These are phyloP conservation scores for Cyanidioschyzon merolae DNA, from an alignment of 23 red algal genomes.

Conservation along the genomic window DNA sequence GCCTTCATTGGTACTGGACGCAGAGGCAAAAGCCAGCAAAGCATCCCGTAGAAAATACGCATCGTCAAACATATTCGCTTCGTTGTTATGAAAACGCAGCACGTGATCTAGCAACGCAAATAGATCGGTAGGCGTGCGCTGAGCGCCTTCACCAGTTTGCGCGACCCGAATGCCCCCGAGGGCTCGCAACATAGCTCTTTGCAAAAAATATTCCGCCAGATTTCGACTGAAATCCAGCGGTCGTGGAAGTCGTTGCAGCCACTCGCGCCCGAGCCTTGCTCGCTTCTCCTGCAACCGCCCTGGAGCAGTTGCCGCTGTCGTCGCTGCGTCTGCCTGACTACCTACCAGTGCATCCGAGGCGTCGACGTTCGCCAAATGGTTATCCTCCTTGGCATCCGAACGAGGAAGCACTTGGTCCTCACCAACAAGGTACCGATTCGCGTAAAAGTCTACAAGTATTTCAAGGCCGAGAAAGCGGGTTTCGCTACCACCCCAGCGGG, in stretches of 20 bases:
- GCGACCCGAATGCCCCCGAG: neutral
- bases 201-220: slow-evolving; percentile 22
- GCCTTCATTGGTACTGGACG: neutral
- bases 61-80: slow-evolving; percentile 3
- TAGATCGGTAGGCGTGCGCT: neutral
- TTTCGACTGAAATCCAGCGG: slow-evolving; percentile 11
- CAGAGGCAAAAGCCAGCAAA: neutral
- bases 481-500: slow-evolving; percentile 16
- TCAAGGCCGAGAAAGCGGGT: slow-evolving; percentile 19
- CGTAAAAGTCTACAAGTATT: slow-evolving; percentile 5
- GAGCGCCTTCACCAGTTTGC: neutral
- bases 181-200: slow-evolving; percentile 24
- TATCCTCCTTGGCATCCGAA: neutral
- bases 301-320: neutral
- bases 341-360: too few species aligned
- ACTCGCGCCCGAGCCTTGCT: neutral
- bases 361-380: too few species aligned
- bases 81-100: slow-evolving; percentile 12
- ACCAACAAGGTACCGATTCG: slow-evolving; percentile 12
- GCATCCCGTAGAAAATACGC: slow-evolving; percentile 2
- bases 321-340: neutral
- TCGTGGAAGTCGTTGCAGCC: neutral
- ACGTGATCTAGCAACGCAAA: neutral
- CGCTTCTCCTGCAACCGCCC: neutral
- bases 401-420: neutral